Base-by-base conservation (phyloP, 2,329 filamentous ascomycete species). In the Metarhizium sp. region DNA sequence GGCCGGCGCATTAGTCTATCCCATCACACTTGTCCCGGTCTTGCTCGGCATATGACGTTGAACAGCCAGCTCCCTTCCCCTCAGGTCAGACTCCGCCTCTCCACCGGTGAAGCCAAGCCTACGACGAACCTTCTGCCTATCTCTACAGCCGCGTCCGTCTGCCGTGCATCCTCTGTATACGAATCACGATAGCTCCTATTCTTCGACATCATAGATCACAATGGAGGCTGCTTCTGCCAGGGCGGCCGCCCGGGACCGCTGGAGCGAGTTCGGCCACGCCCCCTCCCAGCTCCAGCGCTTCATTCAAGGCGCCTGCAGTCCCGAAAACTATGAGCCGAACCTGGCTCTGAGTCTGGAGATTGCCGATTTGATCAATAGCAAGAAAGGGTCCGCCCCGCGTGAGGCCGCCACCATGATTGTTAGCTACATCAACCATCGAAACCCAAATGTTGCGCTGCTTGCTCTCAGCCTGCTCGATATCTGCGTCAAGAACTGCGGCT, bases 401-500 rank as follows among this genome's bases (percentile, higher is more conserved):
- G 94, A 99, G 80, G 92, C 92, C 51, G 92, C 92, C 58, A 84
- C 95, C 61, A 85, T 91, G 60, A 96, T 97, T 61, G 92, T 96
- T 64, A 87, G 88, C 73, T 91, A 92, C 68, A 86, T 97, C 78
- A 99, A 99, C 75, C 90, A 95, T 72, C 89, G 94, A 70, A 99
- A 97, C 70, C 88, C 92, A 58, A 97, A 96, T 71, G 90, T 99
- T 62, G 88, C 92, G 58, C 77, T 99, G 62, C 81, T 97, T 57
- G 92, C 94, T 57, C 80, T 97, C 67, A 86, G 86, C 75, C 83
- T 99, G 62, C 88, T 99, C 68, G 94, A 99, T 71, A 97, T 97
- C 60, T 97, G 94, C 73, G 94, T 97, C 73, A 99, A 99, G 78
- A 99, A 99, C 75, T 99, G 94, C 79, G 94, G 94, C 64, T 99